Percentiles rank a stretch among this genome's conserved stretches.
Evolutionary conservation across 2,329 filamentous ascomycete species (phyloP).

Genomic region (Xylaria sp.): DNA sequence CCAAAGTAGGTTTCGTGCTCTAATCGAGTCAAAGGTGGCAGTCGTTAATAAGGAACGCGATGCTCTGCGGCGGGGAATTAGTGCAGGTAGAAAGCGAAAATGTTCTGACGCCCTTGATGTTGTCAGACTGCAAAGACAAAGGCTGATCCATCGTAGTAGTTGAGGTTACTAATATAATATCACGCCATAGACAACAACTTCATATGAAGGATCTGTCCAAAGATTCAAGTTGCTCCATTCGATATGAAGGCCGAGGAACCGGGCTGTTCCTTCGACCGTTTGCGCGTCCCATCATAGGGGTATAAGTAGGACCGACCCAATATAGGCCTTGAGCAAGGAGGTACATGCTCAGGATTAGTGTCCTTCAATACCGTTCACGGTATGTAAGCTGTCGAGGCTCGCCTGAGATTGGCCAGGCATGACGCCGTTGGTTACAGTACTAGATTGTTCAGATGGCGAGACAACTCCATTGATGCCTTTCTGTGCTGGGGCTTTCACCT

Average conservation of each 20-base stretch:
- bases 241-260: conserved; percentile 1
- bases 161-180: conserved; percentile 23
- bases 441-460: conserved; percentile 17
- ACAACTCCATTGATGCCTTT: conserved; percentile 25
- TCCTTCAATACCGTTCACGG: conserved; percentile 31
- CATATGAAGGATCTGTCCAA: not conserved
- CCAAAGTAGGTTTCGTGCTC: conserved; percentile 5
- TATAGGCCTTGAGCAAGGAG: not conserved
- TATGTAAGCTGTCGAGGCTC: conserved; percentile 8
- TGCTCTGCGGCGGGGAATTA: not conserved
- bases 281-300: not conserved
- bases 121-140: not conserved
- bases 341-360: conserved; percentile 9
- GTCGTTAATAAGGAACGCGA: not conserved
- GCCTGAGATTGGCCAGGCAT: conserved; percentile 8
- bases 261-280: not conserved
- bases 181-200: not conserved
- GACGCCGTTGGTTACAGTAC: conserved; percentile 22
- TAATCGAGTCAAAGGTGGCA: conserved; percentile 1
- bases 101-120: not conserved
- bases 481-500: conserved; percentile 5
- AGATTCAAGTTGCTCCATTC: conserved; percentile 1
- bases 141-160: not conserved
- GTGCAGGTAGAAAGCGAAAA: not conserved
- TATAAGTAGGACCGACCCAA: not conserved